These are phyloP conservation scores for Keithomyces neogunnii DNA, from an alignment of 2,329 filamentous ascomycete genomes.

Conservation along the genomic window DNA sequence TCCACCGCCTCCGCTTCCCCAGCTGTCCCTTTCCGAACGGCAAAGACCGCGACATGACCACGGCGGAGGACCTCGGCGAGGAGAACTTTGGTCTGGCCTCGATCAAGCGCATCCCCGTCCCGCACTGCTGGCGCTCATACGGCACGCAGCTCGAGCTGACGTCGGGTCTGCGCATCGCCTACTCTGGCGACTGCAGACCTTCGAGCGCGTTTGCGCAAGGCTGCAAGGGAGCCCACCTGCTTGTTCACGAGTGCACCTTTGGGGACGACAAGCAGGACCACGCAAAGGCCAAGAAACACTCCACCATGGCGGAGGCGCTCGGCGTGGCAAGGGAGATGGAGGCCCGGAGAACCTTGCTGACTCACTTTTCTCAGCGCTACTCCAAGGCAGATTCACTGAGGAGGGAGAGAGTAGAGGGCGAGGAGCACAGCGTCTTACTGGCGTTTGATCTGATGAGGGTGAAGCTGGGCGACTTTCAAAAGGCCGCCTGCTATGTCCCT, in stretches of 20 bases:
- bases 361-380: constrained; percentile 93
- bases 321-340: constrained; percentile 68
- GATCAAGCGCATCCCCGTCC: constrained; percentile 59
- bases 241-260: constrained; percentile 95
- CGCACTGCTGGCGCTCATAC: constrained; percentile 72
- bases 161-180: constrained; percentile 76
- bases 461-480: constrained; percentile 59
- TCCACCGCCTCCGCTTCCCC: constrained; percentile 38
- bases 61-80: constrained; percentile 30
- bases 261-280: constrained; percentile 75
- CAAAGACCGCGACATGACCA: constrained; percentile 19
- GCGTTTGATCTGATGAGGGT: constrained; percentile 76
- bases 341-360: constrained; percentile 73
- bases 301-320: constrained; percentile 79
- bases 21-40: constrained; percentile 15
- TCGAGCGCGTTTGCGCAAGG: constrained; percentile 60
- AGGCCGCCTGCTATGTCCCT: constrained; percentile 54
- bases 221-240: constrained; percentile 67
- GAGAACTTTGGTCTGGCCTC: constrained; percentile 52
- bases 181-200: constrained; percentile 90
- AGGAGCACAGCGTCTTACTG: constrained; percentile 46
- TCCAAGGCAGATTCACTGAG: constrained; percentile 47
- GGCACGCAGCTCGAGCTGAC: constrained; percentile 73
- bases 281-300: constrained; percentile 82
- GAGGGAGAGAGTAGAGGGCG: constrained; percentile 22